A percentile compares a stretch with the other conserved stretches of the same genome.
Evolutionary conservation across 2,329 filamentous ascomycete genomes (phyloP).

Genomic region (Penicillium palitans): DNA sequence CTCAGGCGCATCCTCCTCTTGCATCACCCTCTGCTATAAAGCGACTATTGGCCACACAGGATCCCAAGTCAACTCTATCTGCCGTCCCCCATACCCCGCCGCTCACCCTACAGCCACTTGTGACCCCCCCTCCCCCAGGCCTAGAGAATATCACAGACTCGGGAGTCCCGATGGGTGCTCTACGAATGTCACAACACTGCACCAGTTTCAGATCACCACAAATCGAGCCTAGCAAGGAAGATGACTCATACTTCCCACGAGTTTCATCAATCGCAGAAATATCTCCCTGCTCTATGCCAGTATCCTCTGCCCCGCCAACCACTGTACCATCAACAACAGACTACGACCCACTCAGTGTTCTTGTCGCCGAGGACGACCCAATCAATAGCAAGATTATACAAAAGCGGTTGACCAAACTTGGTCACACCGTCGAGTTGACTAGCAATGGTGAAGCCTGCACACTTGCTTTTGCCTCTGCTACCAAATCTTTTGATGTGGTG

Average conservation of each 20-base stretch:
- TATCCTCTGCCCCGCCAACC: constrained; percentile 7
- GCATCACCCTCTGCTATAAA: constrained; percentile 8
- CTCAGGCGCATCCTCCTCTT: neutral
- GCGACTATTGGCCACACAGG: constrained; percentile 3
- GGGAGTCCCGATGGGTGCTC: constrained; percentile 33
- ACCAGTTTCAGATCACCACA: constrained; percentile 11
- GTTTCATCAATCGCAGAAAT: neutral
- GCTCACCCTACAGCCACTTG: constrained; percentile 17
- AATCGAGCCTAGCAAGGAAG: neutral
- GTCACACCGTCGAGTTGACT: constrained; percentile 70
- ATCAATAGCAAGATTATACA: constrained; percentile 82
- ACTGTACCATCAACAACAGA: constrained; percentile 2
- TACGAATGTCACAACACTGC: constrained; percentile 31
- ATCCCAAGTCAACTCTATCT: constrained; percentile 15
- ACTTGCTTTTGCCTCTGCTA: constrained; percentile 64
- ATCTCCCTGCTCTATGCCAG: neutral
- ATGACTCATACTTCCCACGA: constrained; percentile 22
- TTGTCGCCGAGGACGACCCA: constrained; percentile 86
- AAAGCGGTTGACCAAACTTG: constrained; percentile 75
- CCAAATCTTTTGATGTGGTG: constrained; percentile 70
- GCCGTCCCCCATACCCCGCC: constrained; percentile 20
- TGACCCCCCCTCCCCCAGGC: constrained; percentile 28
- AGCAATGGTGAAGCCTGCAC: constrained; percentile 86
- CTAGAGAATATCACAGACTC: constrained; percentile 36
- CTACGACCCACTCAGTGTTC: constrained; percentile 46